Evolutionary conservation across 1,139 yeast genomes (phyloP).

Genomic region (Zygosaccharomyces sapae): DNA sequence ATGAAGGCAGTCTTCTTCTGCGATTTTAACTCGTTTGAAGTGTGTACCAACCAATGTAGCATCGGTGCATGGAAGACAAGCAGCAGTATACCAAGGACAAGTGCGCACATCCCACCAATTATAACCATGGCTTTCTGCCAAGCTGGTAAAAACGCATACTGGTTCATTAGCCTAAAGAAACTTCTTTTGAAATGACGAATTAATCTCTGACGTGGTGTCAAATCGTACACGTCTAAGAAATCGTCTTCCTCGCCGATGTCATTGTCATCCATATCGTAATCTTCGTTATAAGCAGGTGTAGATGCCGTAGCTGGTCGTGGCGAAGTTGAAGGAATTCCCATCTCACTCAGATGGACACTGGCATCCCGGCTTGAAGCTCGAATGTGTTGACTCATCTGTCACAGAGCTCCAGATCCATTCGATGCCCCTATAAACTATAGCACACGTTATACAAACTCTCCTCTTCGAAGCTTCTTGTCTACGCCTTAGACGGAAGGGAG

Average conservation of each 20-base stretch:
- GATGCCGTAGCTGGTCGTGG: neutral
- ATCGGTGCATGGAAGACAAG: slow-evolving; percentile 49
- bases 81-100: slow-evolving; percentile 35
- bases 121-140: slow-evolving; percentile 26
- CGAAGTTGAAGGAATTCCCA: neutral
- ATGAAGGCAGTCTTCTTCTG: slow-evolving; percentile 48
- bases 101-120: slow-evolving; percentile 21
- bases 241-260: slow-evolving; percentile 10
- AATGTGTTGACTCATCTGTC: neutral
- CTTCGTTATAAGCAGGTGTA: slow-evolving; percentile 3
- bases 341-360: neutral
- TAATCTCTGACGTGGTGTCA: slow-evolving; percentile 34
- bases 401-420: neutral
- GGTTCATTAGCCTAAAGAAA: slow-evolving; percentile 15
- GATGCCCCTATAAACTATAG: neutral
- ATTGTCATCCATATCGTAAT: slow-evolving; percentile 7
- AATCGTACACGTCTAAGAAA: slow-evolving; percentile 32
- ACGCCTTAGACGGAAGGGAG: neutral
- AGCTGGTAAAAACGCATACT: slow-evolving; percentile 21
- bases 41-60: slow-evolving; percentile 41
- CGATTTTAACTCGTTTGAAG: slow-evolving; percentile 41
- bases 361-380: slow-evolving; percentile 3
- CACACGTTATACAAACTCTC: neutral
- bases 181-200: slow-evolving; percentile 22
- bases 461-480: slow-evolving; percentile 1